These are phyloP conservation scores for Lentinula edodes DNA, from an alignment of 768 basidiomycete species.

Conservation along the genomic window DNA sequence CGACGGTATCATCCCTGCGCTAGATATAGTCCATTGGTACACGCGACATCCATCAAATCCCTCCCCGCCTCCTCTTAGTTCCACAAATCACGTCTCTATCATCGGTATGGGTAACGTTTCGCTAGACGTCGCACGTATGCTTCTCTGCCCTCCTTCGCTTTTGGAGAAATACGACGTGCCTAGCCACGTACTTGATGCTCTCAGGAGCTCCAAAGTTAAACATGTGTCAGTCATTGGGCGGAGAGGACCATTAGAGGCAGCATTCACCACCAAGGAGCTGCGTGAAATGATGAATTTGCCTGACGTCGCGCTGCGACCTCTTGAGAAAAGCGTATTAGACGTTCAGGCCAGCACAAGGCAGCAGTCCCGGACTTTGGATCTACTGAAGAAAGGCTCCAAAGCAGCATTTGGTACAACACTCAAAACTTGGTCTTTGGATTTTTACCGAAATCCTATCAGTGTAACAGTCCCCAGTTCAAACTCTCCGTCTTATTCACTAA, in stretches of 20 bases:
- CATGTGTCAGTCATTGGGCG: constrained; percentile 83
- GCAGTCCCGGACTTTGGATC: constrained; percentile 59
- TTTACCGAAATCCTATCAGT: constrained; percentile 67
- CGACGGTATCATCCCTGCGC: constrained; percentile 57
- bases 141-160: constrained; percentile 62
- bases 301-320: constrained; percentile 36
- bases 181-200: constrained; percentile 58
- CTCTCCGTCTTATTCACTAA: constrained; percentile 33
- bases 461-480: constrained; percentile 19
- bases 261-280: constrained; percentile 90
- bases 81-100: constrained; percentile 66
- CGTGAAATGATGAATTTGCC: constrained; percentile 73
- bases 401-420: constrained; percentile 38
- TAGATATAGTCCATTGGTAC: constrained; percentile 93
- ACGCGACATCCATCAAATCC: constrained; percentile 79
- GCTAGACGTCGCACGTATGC: constrained; percentile 85
- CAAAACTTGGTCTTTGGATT: constrained; percentile 79
- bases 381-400: constrained; percentile 62
- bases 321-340: constrained; percentile 32
- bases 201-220: constrained; percentile 55
- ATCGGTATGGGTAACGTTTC: constrained; percentile 96
- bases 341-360: constrained; percentile 45
- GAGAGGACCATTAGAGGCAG: constrained; percentile 83
- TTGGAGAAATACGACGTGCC: constrained; percentile 79
- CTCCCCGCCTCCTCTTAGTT: constrained; percentile 58